Conservation (phyloP, 192 early-diverging fungal species). For the Coemansia sp. region DNA sequence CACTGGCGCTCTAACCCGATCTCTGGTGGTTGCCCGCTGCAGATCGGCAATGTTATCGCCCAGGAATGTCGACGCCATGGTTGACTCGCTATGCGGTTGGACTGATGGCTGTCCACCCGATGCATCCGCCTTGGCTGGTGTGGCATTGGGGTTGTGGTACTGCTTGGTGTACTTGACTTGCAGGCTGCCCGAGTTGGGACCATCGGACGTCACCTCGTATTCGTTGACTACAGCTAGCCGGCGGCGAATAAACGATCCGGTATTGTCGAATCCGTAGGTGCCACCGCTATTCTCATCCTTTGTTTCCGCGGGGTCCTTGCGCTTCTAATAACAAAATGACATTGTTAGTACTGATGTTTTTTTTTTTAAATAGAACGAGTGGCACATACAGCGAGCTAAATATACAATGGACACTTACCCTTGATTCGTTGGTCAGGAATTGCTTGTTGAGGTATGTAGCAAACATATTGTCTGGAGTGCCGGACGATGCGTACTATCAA, state of each 20-base stretch:
- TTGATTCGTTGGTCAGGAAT: slow-evolving; percentile 57
- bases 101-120: neutral
- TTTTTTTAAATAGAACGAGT: no score
- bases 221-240: slow-evolving; percentile 57
- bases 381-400: no score
- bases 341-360: no score
- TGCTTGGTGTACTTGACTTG: slow-evolving; percentile 56
- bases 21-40: neutral
- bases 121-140: neutral
- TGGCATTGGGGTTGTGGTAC: slow-evolving; percentile 45
- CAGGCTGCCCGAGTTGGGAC: slow-evolving; percentile 42
- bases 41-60: neutral
- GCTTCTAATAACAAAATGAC: slow-evolving; percentile 23
- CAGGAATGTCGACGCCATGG: neutral
- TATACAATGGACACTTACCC: slow-evolving; percentile 18
- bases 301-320: slow-evolving; percentile 29
- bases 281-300: slow-evolving; percentile 9
- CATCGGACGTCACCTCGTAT: slow-evolving; percentile 47
- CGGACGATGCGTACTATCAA: slow-evolving; percentile 44
- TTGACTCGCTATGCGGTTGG: neutral
- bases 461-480: slow-evolving; percentile 42
- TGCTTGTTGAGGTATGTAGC: slow-evolving; percentile 56
- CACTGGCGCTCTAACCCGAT: neutral
- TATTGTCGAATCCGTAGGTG: slow-evolving; percentile 46
- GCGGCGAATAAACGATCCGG: slow-evolving; percentile 44